Base-by-base conservation (phyloP, 257 asterid genomes). In the Plectranthus barbatus region DNA sequence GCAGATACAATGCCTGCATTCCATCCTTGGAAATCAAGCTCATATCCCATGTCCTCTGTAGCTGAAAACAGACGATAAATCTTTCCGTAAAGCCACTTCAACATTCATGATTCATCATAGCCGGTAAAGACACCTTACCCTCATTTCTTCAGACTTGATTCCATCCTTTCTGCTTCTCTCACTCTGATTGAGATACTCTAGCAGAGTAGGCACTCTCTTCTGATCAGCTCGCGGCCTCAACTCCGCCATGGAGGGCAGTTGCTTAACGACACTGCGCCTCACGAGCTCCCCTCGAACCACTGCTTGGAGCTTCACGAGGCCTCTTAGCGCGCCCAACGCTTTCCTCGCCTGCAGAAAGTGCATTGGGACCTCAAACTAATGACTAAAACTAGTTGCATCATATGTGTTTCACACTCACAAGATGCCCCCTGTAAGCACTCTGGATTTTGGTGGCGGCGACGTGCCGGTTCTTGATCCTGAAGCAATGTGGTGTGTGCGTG, bases 241-340 rank as follows among this genome's bases (percentile, higher is more conserved):
- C 53, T 72, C 75, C 3, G 67, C 50, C 69, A 70, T 34, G 15
- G 69, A 44, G 49, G 71, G 55, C 55, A 77, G 56, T 14, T 69
- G 64, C 8, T 72, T 49, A 21, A 61, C 57, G 19, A 82, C 64
- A 24, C 75, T 72, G 11, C 80, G 74, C 67, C 95, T 84, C 33
- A 72, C 88, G 31, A 84, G 78, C 76, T 87, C 92, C 0, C 94
- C 95, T 24, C 97, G 82, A 33, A 87, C 65, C 71, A 87, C 87
- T 20, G 97, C 97, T 76, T 87, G 97, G 75, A 90, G 85, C 59
- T 77, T 83, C 77, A 90, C 95, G 50, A 87, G 19, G 66, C 97
- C 97, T 72, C 76, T 87, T 26, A 90, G 58, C 4, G 95, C 97
- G 73, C 82, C 76, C 74, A 87, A 56, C 24, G 97, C 97, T 78